Evolutionary conservation across 2,329 filamentous ascomycete species (phyloP).

Genomic region (Pseudopithomyces chartarum): DNA sequence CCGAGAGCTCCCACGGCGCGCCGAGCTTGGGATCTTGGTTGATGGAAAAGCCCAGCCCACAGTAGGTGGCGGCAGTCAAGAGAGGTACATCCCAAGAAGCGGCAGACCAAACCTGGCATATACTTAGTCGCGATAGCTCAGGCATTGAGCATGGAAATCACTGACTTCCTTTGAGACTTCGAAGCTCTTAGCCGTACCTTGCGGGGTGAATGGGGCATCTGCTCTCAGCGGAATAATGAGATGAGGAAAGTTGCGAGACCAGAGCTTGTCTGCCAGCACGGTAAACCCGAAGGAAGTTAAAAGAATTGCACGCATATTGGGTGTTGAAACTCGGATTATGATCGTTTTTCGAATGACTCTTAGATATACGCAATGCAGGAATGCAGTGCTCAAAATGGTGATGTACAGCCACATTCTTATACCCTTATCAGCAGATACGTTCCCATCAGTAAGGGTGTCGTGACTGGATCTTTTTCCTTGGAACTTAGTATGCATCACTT

Average conservation of each 20-base stretch:
- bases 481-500: slow-evolving; percentile 16
- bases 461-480: slow-evolving; percentile 13
- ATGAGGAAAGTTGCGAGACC: slow-evolving; percentile 33
- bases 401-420: slow-evolving; percentile 1
- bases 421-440: background rate
- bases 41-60: slow-evolving; percentile 33
- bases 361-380: background rate
- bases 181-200: slow-evolving; percentile 29
- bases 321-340: background rate
- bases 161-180: slow-evolving; percentile 25
- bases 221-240: slow-evolving; percentile 41
- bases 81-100: slow-evolving; percentile 41
- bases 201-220: slow-evolving; percentile 21
- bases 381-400: background rate
- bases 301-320: slow-evolving; percentile 32
- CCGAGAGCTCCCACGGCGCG: slow-evolving; percentile 26
- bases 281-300: slow-evolving; percentile 22
- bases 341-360: background rate
- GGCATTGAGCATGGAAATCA: background rate
- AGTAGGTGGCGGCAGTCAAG: slow-evolving; percentile 25
- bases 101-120: slow-evolving; percentile 27
- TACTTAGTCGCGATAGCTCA: slow-evolving; percentile 9
- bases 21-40: slow-evolving; percentile 21
- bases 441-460: background rate
- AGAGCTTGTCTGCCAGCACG: slow-evolving; percentile 15